phyloP scores from a whole-genome alignment of 163 green algal genomes.

The Smithsoniella earleae region DNA sequence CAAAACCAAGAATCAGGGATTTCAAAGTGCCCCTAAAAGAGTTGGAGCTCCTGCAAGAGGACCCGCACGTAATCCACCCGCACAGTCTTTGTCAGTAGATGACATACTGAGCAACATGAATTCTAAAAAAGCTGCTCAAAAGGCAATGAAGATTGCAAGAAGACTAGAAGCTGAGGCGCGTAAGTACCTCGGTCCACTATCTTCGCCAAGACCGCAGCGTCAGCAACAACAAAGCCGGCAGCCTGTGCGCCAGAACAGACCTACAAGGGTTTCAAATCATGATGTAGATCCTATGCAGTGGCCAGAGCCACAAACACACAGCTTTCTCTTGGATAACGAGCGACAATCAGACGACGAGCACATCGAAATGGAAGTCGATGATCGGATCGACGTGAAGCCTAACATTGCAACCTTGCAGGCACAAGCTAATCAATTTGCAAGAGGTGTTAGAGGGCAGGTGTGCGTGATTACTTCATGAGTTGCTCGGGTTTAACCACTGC shows the following conservation, averaged over 20 bases:
- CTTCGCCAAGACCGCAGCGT: not conserved
- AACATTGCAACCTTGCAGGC: not conserved
- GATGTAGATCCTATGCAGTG: not conserved
- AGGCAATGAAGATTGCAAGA: conserved; percentile 12
- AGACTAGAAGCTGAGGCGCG: conserved; percentile 4
- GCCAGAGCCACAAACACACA: not conserved
- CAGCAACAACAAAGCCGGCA: not conserved
- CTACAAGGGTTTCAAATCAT: not conserved
- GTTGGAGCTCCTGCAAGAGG: too few species aligned
- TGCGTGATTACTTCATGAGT: not conserved
- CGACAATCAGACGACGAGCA: not conserved
- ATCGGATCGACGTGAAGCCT: conserved; percentile 15
- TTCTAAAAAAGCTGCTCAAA: conserved; percentile 1
- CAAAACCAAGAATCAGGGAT: too few species aligned
- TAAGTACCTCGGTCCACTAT: not conserved
- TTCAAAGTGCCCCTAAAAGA: too few species aligned
- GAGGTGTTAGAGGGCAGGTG: not conserved
- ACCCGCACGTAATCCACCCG: too few species aligned
- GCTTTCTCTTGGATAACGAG: not conserved
- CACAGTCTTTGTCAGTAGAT: too few species aligned
- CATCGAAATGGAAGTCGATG: conserved; percentile 6
- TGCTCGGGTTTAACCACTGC: not conserved
- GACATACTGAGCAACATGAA: not conserved
- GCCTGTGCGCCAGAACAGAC: not conserved
- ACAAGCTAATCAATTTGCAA: not conserved